A percentile compares a stretch with the other conserved stretches of the same genome.
Conservation (phyloP, 176 grass and related monocot species). For the Aegilops longissima region DNA sequence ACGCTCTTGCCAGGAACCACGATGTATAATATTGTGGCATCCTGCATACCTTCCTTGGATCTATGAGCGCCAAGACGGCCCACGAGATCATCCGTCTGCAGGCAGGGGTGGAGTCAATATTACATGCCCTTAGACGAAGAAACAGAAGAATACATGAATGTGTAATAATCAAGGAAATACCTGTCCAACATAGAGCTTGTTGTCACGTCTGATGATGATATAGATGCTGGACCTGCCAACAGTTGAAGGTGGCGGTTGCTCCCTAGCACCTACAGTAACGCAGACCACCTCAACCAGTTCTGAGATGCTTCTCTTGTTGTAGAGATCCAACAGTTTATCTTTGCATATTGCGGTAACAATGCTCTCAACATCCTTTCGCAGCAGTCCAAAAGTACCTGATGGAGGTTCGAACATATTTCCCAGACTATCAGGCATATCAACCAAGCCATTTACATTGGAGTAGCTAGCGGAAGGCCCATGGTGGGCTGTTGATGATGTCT, state of each 20-base stretch:
- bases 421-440: constrained; percentile 23
- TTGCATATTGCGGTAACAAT: constrained; percentile 62
- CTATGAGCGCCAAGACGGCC: constrained; percentile 73
- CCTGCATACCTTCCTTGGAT: constrained; percentile 79
- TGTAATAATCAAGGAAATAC: constrained; percentile 35
- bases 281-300: constrained; percentile 53
- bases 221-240: constrained; percentile 83
- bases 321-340: constrained; percentile 60
- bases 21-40: constrained; percentile 60
- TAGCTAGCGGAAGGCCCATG: constrained; percentile 12
- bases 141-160: not conserved
- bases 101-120: constrained; percentile 25
- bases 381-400: constrained; percentile 13
- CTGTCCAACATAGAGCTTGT: constrained; percentile 88
- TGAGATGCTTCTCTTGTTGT: constrained; percentile 47
- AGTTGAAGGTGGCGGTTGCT: constrained; percentile 89
- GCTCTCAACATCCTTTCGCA: constrained; percentile 65
- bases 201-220: constrained; percentile 74
- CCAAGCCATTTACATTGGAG: constrained; percentile 22
- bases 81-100: constrained; percentile 91
- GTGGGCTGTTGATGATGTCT: not conserved
- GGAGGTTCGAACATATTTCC: constrained; percentile 28
- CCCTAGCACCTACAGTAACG: constrained; percentile 66
- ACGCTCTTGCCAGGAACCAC: constrained; percentile 85
- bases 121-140: not conserved